phyloP scores from a whole-genome alignment of 148 eudicot genomes.

The Rhododendron molle region DNA sequence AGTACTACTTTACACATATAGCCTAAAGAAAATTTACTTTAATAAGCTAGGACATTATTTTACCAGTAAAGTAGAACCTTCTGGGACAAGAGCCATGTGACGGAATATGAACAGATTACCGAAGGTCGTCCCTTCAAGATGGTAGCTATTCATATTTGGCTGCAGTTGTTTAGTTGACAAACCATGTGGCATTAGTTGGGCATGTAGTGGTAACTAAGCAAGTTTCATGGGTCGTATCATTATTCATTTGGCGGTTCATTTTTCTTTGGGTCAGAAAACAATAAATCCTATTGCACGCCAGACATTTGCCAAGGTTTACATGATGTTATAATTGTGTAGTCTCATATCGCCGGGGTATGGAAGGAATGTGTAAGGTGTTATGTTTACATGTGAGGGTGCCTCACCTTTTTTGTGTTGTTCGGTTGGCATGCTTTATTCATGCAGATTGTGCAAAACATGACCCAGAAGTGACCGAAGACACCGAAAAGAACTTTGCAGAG shows the following conservation, averaged over 20 bases:
- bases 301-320: background rate
- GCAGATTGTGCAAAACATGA: slow-evolving; percentile 84
- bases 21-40: background rate
- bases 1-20: background rate
- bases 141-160: background rate
- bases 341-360: background rate
- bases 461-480: slow-evolving; percentile 58
- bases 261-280: background rate
- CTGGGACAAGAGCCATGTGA: too few relatives aligned
- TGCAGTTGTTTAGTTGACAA: background rate
- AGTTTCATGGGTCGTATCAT: background rate
- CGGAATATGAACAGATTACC: too few relatives aligned
- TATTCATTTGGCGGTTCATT: background rate
- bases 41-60: too few relatives aligned
- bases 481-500: slow-evolving; percentile 53
- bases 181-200: background rate
- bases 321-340: background rate
- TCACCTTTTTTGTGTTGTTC: background rate
- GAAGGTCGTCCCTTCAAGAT: background rate
- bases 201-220: background rate
- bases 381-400: background rate
- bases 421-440: background rate
- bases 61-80: too few relatives aligned
- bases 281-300: background rate
- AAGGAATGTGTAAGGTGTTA: background rate